Evolutionary conservation across 139 green algal species (phyloP), one percentile per base, ranked within the genome.

Genomic region (Volvox africanus): DNA sequence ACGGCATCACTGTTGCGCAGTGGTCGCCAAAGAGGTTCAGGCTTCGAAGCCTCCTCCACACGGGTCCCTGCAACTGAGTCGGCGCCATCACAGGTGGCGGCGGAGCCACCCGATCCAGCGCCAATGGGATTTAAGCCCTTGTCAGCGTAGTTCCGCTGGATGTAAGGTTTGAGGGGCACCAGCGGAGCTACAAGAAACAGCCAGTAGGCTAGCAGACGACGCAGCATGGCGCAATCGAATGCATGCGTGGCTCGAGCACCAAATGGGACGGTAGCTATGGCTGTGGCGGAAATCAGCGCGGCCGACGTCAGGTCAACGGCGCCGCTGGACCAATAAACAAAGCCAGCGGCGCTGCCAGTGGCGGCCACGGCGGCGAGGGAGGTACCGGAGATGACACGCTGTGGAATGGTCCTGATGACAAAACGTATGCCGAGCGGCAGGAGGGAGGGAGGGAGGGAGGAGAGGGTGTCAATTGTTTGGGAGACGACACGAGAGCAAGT

Each of bases 361-460:
- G 93, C 92, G 17, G 96, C 91, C 3, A 98, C 96, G 17, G 96
- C 96, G 26, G 94, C 96, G 14, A 98, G 92, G 28, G 93, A 96
- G 0, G 96, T 97, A 32, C 96, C 96, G 17, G 89, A 94, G 22
- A 98, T 94, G 65, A 97, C 79, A 0, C 93, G 88, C 88, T 96
- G 95, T 0, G 95, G 93, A 1, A 97, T 80, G 36, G 77, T 55
- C 87, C 86, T 92, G 77, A 16, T 17, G 33, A 55, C 44, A 9
- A 14, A 55, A 55, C n/a, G 9, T 9, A 55, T 55, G 44, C 44
- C 44, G 44, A 55, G 44, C 44, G 44, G 44, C 44, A 9, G 44
- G 44, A 55, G 9, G 44, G 44, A 55, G 44, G n/a, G n/a, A n/a
- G n/a, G n/a, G n/a, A n/a, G n/a, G n/a, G n/a, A n/a, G n/a, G n/a